phyloP scores from a whole-genome alignment of 768 basidiomycete genomes.

The Boletus fagicola region DNA sequence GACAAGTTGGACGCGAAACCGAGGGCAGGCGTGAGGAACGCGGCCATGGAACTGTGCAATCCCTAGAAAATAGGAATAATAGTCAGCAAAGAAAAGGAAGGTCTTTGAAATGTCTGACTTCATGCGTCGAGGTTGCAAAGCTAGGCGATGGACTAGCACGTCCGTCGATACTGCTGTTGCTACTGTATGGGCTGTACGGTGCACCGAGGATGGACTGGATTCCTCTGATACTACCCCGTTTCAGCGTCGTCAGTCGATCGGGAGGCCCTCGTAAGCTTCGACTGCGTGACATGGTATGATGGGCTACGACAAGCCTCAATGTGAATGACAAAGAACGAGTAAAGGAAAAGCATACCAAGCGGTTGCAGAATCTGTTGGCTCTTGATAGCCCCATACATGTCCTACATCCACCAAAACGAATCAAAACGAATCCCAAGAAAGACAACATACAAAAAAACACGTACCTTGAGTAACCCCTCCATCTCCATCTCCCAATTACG shows the following conservation, averaged over 20 bases:
- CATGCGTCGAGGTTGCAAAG: slow-evolving; percentile 82
- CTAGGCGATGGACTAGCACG: slow-evolving; percentile 94
- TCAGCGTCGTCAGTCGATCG: slow-evolving; percentile 73
- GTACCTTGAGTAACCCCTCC: slow-evolving; percentile 81
- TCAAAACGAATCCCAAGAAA: slow-evolving; percentile 1
- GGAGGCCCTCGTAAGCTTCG: slow-evolving; percentile 69
- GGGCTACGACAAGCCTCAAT: slow-evolving; percentile 48
- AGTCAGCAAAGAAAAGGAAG: slow-evolving; percentile 11
- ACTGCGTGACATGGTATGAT: slow-evolving; percentile 52
- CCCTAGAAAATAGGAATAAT: slow-evolving; percentile 37
- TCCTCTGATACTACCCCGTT: slow-evolving; percentile 90
- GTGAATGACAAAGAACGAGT: slow-evolving; percentile 54
- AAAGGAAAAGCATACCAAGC: slow-evolving; percentile 41
- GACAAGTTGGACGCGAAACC: slow-evolving; percentile 96
- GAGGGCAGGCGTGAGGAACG: slow-evolving; percentile 80
- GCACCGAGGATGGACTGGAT: slow-evolving; percentile 73
- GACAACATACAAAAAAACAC: slow-evolving; percentile 4
- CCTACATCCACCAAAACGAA: slow-evolving; percentile 43
- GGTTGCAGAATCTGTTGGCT: slow-evolving; percentile 89
- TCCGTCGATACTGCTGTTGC: slow-evolving; percentile 80
- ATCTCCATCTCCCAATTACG: slow-evolving; percentile 84
- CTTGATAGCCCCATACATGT: slow-evolving; percentile 93
- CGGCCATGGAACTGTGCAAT: slow-evolving; percentile 59
- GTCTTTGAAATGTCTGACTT: slow-evolving; percentile 43
- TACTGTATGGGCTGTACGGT: slow-evolving; percentile 81